phyloP scores from a whole-genome alignment of 345 rosid genomes.

The Gossypium longicalyx region DNA sequence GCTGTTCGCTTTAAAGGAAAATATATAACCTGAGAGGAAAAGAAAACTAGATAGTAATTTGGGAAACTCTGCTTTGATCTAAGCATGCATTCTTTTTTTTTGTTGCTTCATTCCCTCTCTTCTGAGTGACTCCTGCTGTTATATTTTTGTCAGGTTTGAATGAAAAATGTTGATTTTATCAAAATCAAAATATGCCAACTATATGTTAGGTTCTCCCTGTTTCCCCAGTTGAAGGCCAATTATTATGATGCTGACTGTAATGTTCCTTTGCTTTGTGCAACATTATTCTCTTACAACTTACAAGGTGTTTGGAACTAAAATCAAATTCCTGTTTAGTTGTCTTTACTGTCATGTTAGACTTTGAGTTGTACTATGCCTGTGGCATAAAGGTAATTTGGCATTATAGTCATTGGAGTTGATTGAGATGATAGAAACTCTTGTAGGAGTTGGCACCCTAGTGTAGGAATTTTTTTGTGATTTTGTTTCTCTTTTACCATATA shows the following conservation, averaged over 20 bases:
- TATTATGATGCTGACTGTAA: not conserved
- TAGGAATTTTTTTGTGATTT: not conserved
- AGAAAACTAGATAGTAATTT: not conserved
- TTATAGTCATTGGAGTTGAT: conserved; percentile 1
- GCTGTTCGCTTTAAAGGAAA: not conserved
- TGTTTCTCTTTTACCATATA: conserved; percentile 28
- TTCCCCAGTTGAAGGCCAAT: not conserved
- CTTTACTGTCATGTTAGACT: not conserved
- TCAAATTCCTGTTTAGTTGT: not conserved
- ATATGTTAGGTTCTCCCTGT: not conserved
- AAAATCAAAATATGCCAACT: not conserved
- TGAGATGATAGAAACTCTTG: conserved; percentile 1
- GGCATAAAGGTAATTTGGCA: not conserved
- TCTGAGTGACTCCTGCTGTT: not conserved
- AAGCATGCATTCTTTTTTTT: not conserved
- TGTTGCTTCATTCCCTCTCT: not conserved
- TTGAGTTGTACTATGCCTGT: not conserved
- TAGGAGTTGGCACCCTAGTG: not conserved
- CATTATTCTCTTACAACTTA: not conserved
- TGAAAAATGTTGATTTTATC: not conserved
- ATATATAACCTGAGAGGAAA: not conserved
- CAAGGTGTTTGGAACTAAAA: not conserved
- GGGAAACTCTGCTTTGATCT: not conserved
- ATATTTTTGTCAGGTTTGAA: not conserved
- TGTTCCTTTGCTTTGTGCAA: not conserved